phyloP scores from a whole-genome alignment of 2,329 filamentous ascomycete species.

The Exutisphaerella laricina region DNA sequence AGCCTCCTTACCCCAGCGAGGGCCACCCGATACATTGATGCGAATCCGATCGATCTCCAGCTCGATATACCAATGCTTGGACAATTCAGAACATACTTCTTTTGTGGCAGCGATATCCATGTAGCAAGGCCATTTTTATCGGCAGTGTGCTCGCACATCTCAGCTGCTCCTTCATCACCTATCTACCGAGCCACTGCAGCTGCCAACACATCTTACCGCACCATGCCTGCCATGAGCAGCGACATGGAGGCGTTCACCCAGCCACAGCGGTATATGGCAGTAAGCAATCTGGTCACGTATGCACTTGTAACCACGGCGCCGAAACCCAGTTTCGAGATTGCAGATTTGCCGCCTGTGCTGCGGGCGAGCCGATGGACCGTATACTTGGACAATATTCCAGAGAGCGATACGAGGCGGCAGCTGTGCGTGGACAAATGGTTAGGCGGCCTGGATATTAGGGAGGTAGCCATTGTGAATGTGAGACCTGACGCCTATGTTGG shows the following conservation, averaged over 20 bases:
- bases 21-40: constrained; percentile 68
- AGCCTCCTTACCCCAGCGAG: constrained; percentile 59
- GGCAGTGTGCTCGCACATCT: constrained; percentile 52
- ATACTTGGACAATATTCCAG: constrained; percentile 62
- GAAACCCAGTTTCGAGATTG: constrained; percentile 60
- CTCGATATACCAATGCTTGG: constrained; percentile 72
- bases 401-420: constrained; percentile 48
- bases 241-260: constrained; percentile 61
- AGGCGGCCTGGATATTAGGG: constrained; percentile 50
- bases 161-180: constrained; percentile 52
- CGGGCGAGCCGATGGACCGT: constrained; percentile 65
- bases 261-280: constrained; percentile 62
- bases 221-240: constrained; percentile 52
- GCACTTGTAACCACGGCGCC: constrained; percentile 61
- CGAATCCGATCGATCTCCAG: constrained; percentile 71
- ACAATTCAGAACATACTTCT: constrained; percentile 70
- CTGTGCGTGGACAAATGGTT: constrained; percentile 65
- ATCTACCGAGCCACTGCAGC: too few relatives aligned
- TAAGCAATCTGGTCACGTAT: constrained; percentile 65
- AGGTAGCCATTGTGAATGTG: constrained; percentile 62
- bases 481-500: constrained; percentile 71
- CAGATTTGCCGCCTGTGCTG: constrained; percentile 56
- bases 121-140: constrained; percentile 54
- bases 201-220: constrained; percentile 57
- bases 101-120: constrained; percentile 59